phyloP scores from a whole-genome alignment of 805 yeast genomes.

The Yarrowia sp. region DNA sequence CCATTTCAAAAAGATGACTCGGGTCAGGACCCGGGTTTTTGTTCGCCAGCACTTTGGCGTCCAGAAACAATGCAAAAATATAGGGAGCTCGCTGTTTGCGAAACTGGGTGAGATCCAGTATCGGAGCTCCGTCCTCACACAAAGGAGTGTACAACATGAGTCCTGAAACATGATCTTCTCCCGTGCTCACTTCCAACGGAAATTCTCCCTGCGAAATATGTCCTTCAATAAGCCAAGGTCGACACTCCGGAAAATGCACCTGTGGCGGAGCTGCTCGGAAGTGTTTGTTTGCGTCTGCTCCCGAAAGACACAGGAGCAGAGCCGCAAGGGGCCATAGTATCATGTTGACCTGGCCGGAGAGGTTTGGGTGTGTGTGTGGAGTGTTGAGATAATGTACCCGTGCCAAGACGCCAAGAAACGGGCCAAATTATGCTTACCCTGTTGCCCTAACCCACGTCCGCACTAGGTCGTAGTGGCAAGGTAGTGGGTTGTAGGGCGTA shows the following conservation, averaged over 20 bases:
- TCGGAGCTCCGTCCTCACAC: slow-evolving; percentile 5
- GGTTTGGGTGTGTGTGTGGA: neutral
- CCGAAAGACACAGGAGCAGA: neutral
- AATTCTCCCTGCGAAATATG: neutral
- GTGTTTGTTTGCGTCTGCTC: slow-evolving; percentile 16
- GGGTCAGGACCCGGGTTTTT: neutral
- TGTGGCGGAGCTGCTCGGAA: neutral
- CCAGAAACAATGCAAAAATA: slow-evolving; percentile 12
- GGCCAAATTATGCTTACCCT: slow-evolving; percentile 20
- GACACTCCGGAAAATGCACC: slow-evolving; percentile 14
- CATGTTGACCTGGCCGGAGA: neutral
- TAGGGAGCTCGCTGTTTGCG: neutral
- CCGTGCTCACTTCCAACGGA: neutral
- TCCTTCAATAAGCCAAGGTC: slow-evolving; percentile 1
- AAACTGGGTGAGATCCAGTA: slow-evolving; percentile 6
- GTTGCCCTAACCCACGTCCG: neutral
- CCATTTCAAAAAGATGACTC: neutral
- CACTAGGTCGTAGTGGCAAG: neutral
- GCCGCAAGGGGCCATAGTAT: slow-evolving; percentile 21
- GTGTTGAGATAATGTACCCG: neutral
- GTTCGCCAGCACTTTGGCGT: neutral
- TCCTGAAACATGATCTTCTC: neutral
- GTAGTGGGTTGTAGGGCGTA: neutral
- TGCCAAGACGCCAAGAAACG: slow-evolving; percentile 25
- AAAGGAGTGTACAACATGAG: neutral